Base-by-base conservation (phyloP, 495 filamentous ascomycete genomes). In the Aspergillus ellipticus region DNA sequence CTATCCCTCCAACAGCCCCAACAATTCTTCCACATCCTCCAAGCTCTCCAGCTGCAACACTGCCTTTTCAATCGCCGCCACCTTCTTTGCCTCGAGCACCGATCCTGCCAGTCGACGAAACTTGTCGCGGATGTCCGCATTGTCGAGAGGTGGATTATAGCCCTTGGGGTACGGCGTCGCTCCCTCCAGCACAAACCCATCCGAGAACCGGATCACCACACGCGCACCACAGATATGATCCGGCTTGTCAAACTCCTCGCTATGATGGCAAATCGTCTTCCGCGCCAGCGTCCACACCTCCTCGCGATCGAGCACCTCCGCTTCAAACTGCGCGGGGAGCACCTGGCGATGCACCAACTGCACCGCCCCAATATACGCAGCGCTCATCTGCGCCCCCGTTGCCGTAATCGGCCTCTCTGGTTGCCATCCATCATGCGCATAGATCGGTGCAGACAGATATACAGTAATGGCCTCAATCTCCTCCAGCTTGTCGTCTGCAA, bases 381-480 rank as follows among this genome's bases (percentile, higher is more conserved):
- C 59, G 49, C 64, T 74, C 74, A 80, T 80, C 54, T 78, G 76
- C 10, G 73, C 73, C 0, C 74, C 68, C 0, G 68, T 74, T 7
- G 59, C 58, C 0, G 62, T 63, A 1, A 80, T 46, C 7, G 69
- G 76, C 10, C 71, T 60, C 17, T 55, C 50, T 9, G 64, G 50
- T 13, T 66, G 59, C 68, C 67, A 77, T 6, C 75, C 70, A n/a
- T 66, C 69, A 20, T 80, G 68, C 21, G 69, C 61, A 48, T 69
- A 68, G 19, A 62, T 58, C 1, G 65, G 60, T 20, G 70, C 66
- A 4, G 47, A 59, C 50, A 72, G 53, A 21, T 66, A 63, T 17
- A 74, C 47, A 1, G 47, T 51, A 16, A 74, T 67, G 8, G 51
- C 53, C 16, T 57, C 50, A 9, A 72, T 68, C 19, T 37, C 35